Conservation (phyloP, 331 rosid species). For the Quercus lobata region DNA sequence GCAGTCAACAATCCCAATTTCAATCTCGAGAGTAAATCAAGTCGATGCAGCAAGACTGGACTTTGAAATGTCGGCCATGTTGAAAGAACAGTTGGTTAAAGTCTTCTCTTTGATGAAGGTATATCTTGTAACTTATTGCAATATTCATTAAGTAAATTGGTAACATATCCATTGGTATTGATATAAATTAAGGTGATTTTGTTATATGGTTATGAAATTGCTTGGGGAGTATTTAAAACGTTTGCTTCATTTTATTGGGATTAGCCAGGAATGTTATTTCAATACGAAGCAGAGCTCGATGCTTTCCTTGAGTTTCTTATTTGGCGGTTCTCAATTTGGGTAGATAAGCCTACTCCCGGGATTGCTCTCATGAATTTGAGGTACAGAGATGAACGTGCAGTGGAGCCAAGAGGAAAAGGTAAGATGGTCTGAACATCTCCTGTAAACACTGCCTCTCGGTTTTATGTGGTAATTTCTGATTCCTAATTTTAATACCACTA, state of each 20-base stretch:
- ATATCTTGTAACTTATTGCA: conserved; percentile 9
- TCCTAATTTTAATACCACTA: conserved; percentile 6
- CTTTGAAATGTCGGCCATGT: conserved; percentile 97
- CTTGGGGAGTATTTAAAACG: conserved; percentile 27
- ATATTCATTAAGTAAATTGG: background rate
- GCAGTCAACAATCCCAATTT: conserved; percentile 68
- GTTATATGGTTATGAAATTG: background rate
- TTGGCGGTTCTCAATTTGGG: conserved; percentile 99
- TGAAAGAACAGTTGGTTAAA: conserved; percentile 94
- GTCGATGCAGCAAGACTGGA: conserved; percentile 93
- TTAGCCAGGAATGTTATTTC: conserved; percentile 99
- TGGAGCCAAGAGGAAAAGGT: conserved; percentile 79
- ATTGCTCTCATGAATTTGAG: conserved; percentile 95
- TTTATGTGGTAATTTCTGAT: background rate
- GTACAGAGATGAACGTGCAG: conserved; percentile 86
- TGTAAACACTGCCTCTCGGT: conserved; percentile 5
- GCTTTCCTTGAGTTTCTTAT: conserved; percentile 98
- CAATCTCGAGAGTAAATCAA: conserved; percentile 98
- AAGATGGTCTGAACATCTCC: conserved; percentile 19
- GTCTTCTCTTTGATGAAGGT: conserved; percentile 97
- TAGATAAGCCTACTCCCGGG: conserved; percentile 98
- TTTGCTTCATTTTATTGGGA: conserved; percentile 48
- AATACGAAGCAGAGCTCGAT: conserved; percentile 99
- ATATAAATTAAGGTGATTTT: background rate
- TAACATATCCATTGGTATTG: background rate